These are phyloP conservation scores for Fusarium sp. DNA, from an alignment of 2,329 filamentous ascomycete species.

Conservation along the genomic window DNA sequence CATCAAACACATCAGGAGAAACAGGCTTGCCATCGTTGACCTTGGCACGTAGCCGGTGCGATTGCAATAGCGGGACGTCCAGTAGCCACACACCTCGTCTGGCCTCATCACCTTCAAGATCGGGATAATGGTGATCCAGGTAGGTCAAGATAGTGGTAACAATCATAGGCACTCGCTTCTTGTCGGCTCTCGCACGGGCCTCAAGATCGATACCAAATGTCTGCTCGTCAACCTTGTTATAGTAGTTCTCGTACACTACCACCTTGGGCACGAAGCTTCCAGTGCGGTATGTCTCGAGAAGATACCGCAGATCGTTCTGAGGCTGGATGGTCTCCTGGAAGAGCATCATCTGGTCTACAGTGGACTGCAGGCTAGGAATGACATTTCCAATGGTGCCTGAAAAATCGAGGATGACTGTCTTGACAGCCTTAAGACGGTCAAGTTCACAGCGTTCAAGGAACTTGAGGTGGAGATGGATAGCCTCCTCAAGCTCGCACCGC, in stretches of 20 bases:
- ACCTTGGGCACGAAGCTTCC: constrained; percentile 92
- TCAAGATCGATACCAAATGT: constrained; percentile 99
- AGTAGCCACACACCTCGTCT: constrained; percentile 93
- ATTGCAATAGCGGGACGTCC: constrained; percentile 86
- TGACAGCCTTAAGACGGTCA: constrained; percentile 96
- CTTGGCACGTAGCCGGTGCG: constrained; percentile 82
- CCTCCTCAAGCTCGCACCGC: constrained; percentile 94
- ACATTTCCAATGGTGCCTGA: constrained; percentile 98
- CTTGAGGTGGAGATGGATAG: constrained; percentile 89
- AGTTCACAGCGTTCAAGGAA: constrained; percentile 98
- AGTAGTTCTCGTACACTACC: constrained; percentile 97
- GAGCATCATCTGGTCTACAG: constrained; percentile 98
- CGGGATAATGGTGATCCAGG: constrained; percentile 95
- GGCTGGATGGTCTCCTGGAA: constrained; percentile 99
- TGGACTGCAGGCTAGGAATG: constrained; percentile 93
- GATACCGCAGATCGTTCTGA: constrained; percentile 86
- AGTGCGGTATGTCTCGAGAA: constrained; percentile 96
- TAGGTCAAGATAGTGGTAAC: constrained; percentile 95
- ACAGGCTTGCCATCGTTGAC: constrained; percentile 90
- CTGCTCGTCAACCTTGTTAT: constrained; percentile 97
- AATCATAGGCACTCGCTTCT: constrained; percentile 93
- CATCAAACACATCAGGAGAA: constrained; percentile 78
- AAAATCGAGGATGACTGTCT: constrained; percentile 97
- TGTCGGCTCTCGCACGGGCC: constrained; percentile 89
- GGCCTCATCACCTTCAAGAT: constrained; percentile 95